These are phyloP conservation scores for Ruellia speciosa DNA, from an alignment of 305 asterid genomes.

Conservation along the genomic window DNA sequence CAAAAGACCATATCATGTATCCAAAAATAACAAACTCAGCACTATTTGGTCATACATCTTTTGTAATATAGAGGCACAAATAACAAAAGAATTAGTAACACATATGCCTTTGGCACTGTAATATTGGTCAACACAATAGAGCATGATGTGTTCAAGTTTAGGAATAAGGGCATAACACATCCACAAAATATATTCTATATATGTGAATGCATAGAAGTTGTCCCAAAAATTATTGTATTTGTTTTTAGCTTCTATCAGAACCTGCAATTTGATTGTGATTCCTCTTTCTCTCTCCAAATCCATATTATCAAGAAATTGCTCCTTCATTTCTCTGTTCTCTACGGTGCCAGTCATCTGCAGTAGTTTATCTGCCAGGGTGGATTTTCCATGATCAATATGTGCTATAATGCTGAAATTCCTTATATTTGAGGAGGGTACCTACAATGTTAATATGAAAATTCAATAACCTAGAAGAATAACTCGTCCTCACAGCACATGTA, in stretches of 20 bases:
- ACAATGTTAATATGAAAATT: constrained; percentile 17
- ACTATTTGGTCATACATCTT: constrained; percentile 1
- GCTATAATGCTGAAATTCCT: constrained; percentile 94
- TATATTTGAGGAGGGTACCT: constrained; percentile 76
- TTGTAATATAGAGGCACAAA: constrained; percentile 1
- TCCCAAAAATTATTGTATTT: constrained; percentile 5
- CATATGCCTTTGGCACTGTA: neutral
- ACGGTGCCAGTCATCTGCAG: constrained; percentile 94
- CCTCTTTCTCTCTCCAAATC: constrained; percentile 99
- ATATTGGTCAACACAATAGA: constrained; percentile 9
- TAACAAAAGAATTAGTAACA: constrained; percentile 5
- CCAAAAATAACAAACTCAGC: constrained; percentile 14
- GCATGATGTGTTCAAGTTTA: too few relatives aligned
- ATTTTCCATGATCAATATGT: constrained; percentile 95
- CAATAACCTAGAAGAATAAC: constrained; percentile 16
- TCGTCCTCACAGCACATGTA: constrained; percentile 12
- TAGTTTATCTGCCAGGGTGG: constrained; percentile 91
- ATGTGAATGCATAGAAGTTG: neutral
- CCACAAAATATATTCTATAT: neutral
- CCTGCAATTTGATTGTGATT: constrained; percentile 97
- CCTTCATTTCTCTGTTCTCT: constrained; percentile 91
- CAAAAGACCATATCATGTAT: constrained; percentile 11
- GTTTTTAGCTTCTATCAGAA: constrained; percentile 18
- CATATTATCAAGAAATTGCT: constrained; percentile 96
- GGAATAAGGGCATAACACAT: too few relatives aligned